Base-by-base conservation (phyloP, 495 filamentous ascomycete genomes). In the Talaromyces liani region DNA sequence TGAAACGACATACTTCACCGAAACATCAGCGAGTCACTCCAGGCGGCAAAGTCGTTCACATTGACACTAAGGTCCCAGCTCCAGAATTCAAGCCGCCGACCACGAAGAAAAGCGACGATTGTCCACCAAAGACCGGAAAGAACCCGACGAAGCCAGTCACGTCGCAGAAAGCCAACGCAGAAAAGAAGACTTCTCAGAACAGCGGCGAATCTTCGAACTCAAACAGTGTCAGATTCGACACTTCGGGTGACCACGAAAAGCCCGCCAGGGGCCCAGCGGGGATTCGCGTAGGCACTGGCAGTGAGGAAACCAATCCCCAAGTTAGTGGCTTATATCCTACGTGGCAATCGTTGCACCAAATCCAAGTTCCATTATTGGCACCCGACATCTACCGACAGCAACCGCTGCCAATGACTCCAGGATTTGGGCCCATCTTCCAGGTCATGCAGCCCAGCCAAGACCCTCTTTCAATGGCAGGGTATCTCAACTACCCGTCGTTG, bases 11-110 rank as follows among this genome's bases (percentile, higher is more conserved):
- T 67, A 78, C 82, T 2, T 86, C 85, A 24, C 84, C 86, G 6
- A 82, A 76, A 16, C 80, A 83, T 54, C 76, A 87, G 58, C 80
- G 85, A 41, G 86, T 88, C 55, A 88, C 85, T 49, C 86, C 86
- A 62, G 85, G 84, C 18, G 86, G 86, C n/a, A 80, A 79, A 36
- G 83, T 88, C 51, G 84, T 88, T 18, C 83, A 85, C 4, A 82
- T 79, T 71, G 67, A 70, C 14, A 65, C 65, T 7, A 58, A 64
- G 24, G 60, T 67, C 18, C 67, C 73, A 53, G 63, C 67, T 62
- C 77, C 71, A 12, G 75, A 76, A 63, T 71, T 75, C 58, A 69
- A 72, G 49, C 62, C 73, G 25, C 68, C 66, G 2, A 33, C 39
- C 20, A 54, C 24, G 49, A 61, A 55, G 58, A 58, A 27, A 22